Evolutionary conservation across 2,329 filamentous ascomycete genomes (phyloP), one percentile per base, ranked within the genome.

Genomic region (Xylaria sp.): DNA sequence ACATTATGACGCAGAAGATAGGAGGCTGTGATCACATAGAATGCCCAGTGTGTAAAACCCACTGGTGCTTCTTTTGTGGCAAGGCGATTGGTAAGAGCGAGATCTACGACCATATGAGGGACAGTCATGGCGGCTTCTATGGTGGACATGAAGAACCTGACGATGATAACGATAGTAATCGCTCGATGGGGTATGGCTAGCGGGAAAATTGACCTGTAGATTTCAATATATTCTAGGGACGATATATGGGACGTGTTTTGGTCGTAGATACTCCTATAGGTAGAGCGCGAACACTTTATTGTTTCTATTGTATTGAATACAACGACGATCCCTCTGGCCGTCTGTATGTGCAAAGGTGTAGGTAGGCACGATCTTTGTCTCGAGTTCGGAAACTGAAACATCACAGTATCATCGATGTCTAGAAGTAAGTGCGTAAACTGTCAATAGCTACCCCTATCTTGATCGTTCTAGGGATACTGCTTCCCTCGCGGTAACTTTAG

Each of bases 61-160:
- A 76, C 52, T 77, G 74, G 74, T 77, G 74, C 50, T 77, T 70
- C 66, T 63, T 66, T 9, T 78, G 72, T 56, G 72, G 74, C 0
- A 53, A 66, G 53, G 56, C 59, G 16, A 67, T 65, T 11, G 54
- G 56, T 2, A 44, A 46, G 2, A 37, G 41, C 0, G 43, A 55
- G 2, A 74, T 78, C 20, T 78, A 77, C 54, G 9, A 26, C 1
- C 75, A 78, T 52, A 72, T 78, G 60, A 47, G 43, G 4, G 18
- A 39, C 9, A 66, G 50, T 18, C 73, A 76, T 56, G 68, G 67
- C 0, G 72, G 71, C 0, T 59, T 64, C 44, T 71, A 60, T 50
- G 54, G 24, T 16, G 60, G 60, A 1, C 45, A 39, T 17, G 56
- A 61, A 7, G 62, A 63, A n/a, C 54, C 24, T 26, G 24, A 26